Base-by-base conservation (phyloP, 164 flowering plant genomes). In the Dillenia turbinata region DNA sequence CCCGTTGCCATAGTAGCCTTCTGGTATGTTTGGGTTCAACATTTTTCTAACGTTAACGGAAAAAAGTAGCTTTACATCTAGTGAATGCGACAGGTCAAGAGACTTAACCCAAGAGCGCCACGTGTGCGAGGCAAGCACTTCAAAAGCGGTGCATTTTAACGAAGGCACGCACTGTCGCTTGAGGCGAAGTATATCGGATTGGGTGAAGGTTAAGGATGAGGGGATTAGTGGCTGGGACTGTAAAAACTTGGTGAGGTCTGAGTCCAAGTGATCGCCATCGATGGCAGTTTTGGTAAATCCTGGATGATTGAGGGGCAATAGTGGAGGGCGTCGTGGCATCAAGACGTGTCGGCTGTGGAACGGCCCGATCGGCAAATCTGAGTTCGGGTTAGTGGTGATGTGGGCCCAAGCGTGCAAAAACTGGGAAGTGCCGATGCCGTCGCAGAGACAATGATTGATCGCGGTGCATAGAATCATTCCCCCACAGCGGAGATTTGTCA, bases 361-460 rank as follows among this genome's bases (percentile, higher is more conserved):
- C 0, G 94, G 94, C 1, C 40, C 1, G 68, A 77, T 52, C 11
- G 79, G 77, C 0, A 73, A 67, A 48, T 61, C 62, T 12, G 49
- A 49, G 57, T 54, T 40, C 13, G 85, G 87, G 9, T 79, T 75
- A 15, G 75, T 51, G 14, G 83, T 72, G 16, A 78, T 15, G 66
- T 86, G 81, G 77, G 98, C 91, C 97, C 97, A 93, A 0, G 88
- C 94, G 12, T 84, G 85, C 12, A 93, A 66, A 62, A 93, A 90
- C 52, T 90, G 96, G 0, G 92, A 80, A 9, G 94, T 78, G 43
- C 97, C 98, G 12, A 90, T 81, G 33, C 94, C 98, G 62, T 93
- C 98, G 49, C 92, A 89, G 1, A 93, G 63, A 55, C 97, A 85
- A 69, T 93, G 98, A 54, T 77, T 84, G 62, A 93, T 84, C 48